phyloP scores from a whole-genome alignment of 169 alveolate genomes.

The Plasmodium cynomolgi region DNA sequence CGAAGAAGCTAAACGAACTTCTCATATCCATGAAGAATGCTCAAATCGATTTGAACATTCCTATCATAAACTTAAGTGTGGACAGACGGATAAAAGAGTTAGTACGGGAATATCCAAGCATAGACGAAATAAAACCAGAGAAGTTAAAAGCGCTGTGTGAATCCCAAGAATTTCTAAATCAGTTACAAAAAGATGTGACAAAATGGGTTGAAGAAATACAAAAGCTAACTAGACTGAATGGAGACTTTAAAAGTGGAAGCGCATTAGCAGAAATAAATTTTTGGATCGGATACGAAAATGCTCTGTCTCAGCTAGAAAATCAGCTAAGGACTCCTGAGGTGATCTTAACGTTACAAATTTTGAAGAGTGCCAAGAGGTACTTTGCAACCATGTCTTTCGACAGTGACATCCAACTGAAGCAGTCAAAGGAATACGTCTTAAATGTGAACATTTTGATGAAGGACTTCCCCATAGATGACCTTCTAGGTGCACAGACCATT shows the following conservation, averaged over 20 bases:
- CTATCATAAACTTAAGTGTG: constrained; percentile 88
- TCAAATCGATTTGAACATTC: constrained; percentile 93
- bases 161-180: constrained; percentile 76
- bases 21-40: constrained; percentile 93
- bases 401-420: constrained; percentile 95
- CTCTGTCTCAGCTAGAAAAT: constrained; percentile 86
- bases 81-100: constrained; percentile 90
- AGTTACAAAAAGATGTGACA: constrained; percentile 83
- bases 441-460: constrained; percentile 92
- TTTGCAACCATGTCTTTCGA: constrained; percentile 94
- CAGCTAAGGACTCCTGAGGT: constrained; percentile 92
- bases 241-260: constrained; percentile 82
- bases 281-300: constrained; percentile 91
- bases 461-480: constrained; percentile 96
- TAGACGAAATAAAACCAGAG: constrained; percentile 61
- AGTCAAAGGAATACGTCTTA: constrained; percentile 91
- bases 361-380: constrained; percentile 91
- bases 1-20: constrained; percentile 87
- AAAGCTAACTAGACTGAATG: constrained; percentile 83
- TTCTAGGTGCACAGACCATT: constrained; percentile 92
- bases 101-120: constrained; percentile 82
- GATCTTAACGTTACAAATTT: constrained; percentile 90
- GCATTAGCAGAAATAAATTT: constrained; percentile 90
- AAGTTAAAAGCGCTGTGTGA: constrained; percentile 56
- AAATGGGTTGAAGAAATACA: constrained; percentile 89